Conservation (phyloP, 495 filamentous ascomycete genomes). For the Xylaria castorea region DNA sequence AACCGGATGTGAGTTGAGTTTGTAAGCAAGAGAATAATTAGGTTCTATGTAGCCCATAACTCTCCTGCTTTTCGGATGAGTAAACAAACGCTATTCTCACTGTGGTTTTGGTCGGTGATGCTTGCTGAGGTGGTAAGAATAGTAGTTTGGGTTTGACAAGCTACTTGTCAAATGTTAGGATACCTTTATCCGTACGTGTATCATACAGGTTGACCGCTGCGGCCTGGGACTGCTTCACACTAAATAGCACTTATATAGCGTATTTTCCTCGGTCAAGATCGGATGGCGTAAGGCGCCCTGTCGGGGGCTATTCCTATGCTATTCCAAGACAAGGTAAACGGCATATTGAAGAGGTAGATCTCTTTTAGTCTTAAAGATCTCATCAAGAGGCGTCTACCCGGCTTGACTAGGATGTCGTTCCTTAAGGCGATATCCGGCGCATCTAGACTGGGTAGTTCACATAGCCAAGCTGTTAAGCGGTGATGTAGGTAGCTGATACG, state of each 20-base stretch:
- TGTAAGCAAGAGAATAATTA: background rate
- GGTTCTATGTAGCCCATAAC: background rate
- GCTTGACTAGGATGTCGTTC: constrained; percentile 18
- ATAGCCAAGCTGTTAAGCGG: background rate
- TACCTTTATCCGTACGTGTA: background rate
- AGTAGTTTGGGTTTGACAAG: background rate
- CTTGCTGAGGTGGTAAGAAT: background rate
- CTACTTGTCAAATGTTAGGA: background rate
- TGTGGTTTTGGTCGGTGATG: background rate
- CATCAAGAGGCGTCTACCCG: background rate
- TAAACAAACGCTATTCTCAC: background rate
- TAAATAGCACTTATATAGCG: background rate
- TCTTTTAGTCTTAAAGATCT: constrained; percentile 3
- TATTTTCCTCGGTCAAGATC: background rate
- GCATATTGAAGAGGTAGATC: constrained; percentile 11
- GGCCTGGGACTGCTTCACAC: background rate
- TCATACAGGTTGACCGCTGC: background rate
- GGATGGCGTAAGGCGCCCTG: background rate
- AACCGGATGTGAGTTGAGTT: background rate
- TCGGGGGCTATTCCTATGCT: constrained; percentile 2
- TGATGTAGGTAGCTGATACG: constrained; percentile 12
- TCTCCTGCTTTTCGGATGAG: background rate
- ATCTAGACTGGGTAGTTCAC: background rate
- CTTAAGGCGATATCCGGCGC: constrained; percentile 8
- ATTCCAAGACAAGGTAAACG: constrained; percentile 9